phyloP scores from a whole-genome alignment of 108 stramenopile species.

The Aurantiochytrium sp. region DNA sequence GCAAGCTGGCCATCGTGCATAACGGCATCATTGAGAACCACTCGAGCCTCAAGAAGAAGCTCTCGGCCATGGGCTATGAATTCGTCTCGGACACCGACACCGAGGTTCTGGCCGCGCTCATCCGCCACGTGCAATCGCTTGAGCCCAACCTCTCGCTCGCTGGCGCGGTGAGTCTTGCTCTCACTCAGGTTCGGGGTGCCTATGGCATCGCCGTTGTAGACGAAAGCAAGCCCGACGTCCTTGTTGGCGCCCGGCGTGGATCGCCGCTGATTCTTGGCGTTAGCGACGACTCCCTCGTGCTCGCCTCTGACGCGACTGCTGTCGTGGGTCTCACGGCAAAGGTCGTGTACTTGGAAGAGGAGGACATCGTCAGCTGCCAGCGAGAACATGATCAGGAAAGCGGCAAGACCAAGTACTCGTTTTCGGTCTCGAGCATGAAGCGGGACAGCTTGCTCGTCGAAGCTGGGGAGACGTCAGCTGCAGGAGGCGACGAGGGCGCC shows the following conservation, averaged over 20 bases:
- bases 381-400: background rate
- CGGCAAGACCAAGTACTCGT: background rate
- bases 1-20: conserved; percentile 94
- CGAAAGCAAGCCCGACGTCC: conserved; percentile 69
- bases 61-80: conserved; percentile 53
- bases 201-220: conserved; percentile 78
- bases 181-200: conserved; percentile 76
- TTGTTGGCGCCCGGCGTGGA: conserved; percentile 94
- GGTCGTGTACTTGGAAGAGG: conserved; percentile 72
- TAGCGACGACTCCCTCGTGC: conserved; percentile 74
- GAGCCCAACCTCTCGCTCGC: conserved; percentile 23
- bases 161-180: conserved; percentile 74
- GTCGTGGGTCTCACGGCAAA: conserved; percentile 96
- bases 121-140: conserved; percentile 63
- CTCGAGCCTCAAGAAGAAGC: conserved; percentile 72
- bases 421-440: conserved; percentile 1
- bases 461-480: too few relatives aligned
- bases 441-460: background rate
- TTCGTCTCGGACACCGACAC: conserved; percentile 94
- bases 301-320: conserved; percentile 94
- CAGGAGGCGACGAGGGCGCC: background rate
- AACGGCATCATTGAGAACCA: conserved; percentile 97
- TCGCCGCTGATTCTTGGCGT: conserved; percentile 94
- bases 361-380: background rate
- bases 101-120: conserved; percentile 93